Conservation (phyloP, 1,284 basidiomycete genomes). For the Apiotrichum laibachii region DNA sequence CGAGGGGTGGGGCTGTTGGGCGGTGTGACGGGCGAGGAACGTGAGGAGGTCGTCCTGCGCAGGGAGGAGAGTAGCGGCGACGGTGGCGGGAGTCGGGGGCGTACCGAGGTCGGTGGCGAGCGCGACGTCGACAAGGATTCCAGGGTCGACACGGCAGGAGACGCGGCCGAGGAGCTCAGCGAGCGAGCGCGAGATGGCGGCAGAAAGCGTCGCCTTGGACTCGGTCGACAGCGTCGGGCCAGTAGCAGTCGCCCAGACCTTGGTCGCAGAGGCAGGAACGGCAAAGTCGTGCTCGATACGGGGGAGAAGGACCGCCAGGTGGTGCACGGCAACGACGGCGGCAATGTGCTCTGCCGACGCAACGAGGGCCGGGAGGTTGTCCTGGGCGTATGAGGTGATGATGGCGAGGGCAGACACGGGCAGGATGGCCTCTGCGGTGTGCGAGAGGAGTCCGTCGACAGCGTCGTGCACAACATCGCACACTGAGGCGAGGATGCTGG, state of each 20-base stretch:
- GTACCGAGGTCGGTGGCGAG: constrained; percentile 28
- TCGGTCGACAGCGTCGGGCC: constrained; percentile 9
- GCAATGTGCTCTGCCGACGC: constrained; percentile 31
- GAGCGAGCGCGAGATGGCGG: constrained; percentile 27
- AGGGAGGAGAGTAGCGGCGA: constrained; percentile 31
- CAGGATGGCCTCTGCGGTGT: not conserved
- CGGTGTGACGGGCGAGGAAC: constrained; percentile 25
- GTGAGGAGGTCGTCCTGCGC: constrained; percentile 16
- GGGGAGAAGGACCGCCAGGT: constrained; percentile 36
- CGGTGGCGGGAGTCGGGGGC: constrained; percentile 15
- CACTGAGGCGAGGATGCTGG: constrained; percentile 38
- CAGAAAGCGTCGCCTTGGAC: constrained; percentile 19
- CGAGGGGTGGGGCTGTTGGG: constrained; percentile 58
- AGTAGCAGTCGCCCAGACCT: constrained; percentile 25
- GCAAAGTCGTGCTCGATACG: constrained; percentile 16
- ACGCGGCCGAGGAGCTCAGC: constrained; percentile 26
- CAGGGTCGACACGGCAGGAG: constrained; percentile 33
- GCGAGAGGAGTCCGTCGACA: constrained; percentile 44
- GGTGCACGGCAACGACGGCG: constrained; percentile 39
- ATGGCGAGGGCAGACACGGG: constrained; percentile 27
- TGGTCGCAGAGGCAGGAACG: constrained; percentile 6
- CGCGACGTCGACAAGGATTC: constrained; percentile 39
- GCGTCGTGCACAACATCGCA: constrained; percentile 56
- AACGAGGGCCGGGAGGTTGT: constrained; percentile 26
- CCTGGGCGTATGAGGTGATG: constrained; percentile 34